Base-by-base conservation (phyloP, 441 rosid genomes). In the Erysimum cheiri region DNA sequence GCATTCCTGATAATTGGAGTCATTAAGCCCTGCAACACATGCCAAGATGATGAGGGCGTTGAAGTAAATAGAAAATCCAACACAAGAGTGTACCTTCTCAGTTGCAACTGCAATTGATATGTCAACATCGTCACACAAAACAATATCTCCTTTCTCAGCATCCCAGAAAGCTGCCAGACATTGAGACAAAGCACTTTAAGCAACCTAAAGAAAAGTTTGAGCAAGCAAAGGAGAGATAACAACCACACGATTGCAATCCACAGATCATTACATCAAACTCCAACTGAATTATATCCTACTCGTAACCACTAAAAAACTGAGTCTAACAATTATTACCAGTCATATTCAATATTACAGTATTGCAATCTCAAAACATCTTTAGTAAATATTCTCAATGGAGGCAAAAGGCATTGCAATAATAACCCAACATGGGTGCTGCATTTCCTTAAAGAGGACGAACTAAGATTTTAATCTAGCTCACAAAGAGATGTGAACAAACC, bases 31-130 rank as follows among this genome's bases (percentile, higher is more conserved):
- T 95, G 91, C 52, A 81, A 75, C 35, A 69, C 39, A 78, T 66
- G 56, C 69, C 78, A 70, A 63, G 33, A 69, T 31, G 64, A 75
- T 80, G 77, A 81, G 71, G 66, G 61, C 3, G 40, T 46, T 50
- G 64, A 29, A 46, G 44, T 63, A 29, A 69, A 24, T 55, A 19
- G 49, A 68, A 70, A 41, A 29, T 61, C 49, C 26, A 52, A 13
- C 71, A 56, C 26, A 46, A 64, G 60, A 64, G 50, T 67, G 70
- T 82, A 92, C 99, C 97, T 92, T 95, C 75, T 95, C 98, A 71
- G 97, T 92, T 26, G 99, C 99, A 73, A 95, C 99, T 29, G 99
- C 98, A 81, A 95, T 84, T 64, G 98, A 90, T 83, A 95, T 83
- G 84, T 92, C 99, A 75, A 95, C 87, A 58, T 88, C 78, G 58